Conservation (phyloP, 495 filamentous ascomycete genomes). For the Penicillium psychrofluorescens region DNA sequence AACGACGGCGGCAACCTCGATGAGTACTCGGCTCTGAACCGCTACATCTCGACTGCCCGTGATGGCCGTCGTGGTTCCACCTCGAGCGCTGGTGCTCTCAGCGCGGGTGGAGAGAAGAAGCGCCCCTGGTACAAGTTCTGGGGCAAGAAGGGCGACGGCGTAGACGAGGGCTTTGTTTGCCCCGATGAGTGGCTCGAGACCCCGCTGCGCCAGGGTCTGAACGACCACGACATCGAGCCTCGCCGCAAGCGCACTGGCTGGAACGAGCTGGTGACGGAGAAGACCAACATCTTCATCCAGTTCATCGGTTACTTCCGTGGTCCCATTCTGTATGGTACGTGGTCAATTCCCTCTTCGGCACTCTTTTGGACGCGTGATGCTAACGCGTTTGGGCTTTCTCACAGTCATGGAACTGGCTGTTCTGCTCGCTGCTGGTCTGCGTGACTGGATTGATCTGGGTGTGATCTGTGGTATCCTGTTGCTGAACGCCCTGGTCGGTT, state of each 20-base stretch:
- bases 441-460: conserved; percentile 80
- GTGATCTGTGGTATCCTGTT: conserved; percentile 77
- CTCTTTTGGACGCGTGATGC: not conserved
- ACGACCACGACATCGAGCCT: conserved; percentile 48
- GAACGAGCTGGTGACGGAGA: conserved; percentile 71
- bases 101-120: conserved; percentile 34
- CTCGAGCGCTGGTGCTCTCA: conserved; percentile 40
- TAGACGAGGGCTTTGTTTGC: conserved; percentile 42
- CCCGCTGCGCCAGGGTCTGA: conserved; percentile 59
- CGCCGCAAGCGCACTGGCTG: conserved; percentile 62
- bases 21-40: conserved; percentile 50
- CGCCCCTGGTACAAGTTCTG: conserved; percentile 54
- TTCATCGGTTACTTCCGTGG: conserved; percentile 75
- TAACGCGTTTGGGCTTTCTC: conserved; percentile 4
- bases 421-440: conserved; percentile 68
- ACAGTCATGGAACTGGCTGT: conserved; percentile 82
- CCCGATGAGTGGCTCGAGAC: conserved; percentile 70
- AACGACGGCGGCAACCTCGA: conserved; percentile 32
- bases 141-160: conserved; percentile 27
- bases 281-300: conserved; percentile 69
- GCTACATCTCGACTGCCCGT: conserved; percentile 61
- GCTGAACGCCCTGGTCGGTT: conserved; percentile 74
- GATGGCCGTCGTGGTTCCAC: conserved; percentile 51
- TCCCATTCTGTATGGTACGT: conserved; percentile 76
- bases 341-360: not conserved